Base-by-base conservation (phyloP, 139 green algal genomes). In the Raphidocelis subcapitata region DNA sequence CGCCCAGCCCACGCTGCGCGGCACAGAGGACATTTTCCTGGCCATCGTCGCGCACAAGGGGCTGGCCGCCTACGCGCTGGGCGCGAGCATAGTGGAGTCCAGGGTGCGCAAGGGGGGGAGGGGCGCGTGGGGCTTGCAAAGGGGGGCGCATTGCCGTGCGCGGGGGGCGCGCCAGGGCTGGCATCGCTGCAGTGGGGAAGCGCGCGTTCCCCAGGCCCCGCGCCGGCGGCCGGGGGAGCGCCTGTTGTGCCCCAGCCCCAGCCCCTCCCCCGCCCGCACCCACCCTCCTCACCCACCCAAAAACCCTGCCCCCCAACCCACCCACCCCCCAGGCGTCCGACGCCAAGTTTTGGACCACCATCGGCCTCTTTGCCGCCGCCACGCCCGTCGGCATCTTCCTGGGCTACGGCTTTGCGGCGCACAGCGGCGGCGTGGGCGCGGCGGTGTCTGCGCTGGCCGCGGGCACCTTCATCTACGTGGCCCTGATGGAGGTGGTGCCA, bases 381-480 rank as follows among this genome's bases (percentile, higher is more conserved):
- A 91, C 85, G 1, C 90, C 90, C 1, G 49, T 91, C 0, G 90
- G 87, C 62, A 95, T 95, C 36, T 84, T 84, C 56, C 24, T 87
- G 1, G 90, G 90, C 5, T 87, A 79, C 49, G 55, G 84, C 15
- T 77, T 91, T 23, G 85, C 81, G 20, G 78, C 75, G 21, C 62
- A 90, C 0, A 80, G 82, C 2, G 75, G 66, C n/a, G 76, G 76
- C 31, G 86, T 66, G 0, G 83, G 83, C 12, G 86, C 89, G 8
- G 78, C 84, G 26, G 73, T 94, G 63, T 86, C 69, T 1, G 86
- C 90, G 0, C 80, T 95, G 2, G 90, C 90, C 0, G 88, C 87
- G 33, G 90, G 90, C 29, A 95, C 90, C 2, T 95, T 95, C 55
- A 57, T 95, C 32, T 95, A 94, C 35, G 90, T 95, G 1, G 90